Base-by-base conservation (phyloP, 176 grass and related monocot species). In the Oryza australiensis region DNA sequence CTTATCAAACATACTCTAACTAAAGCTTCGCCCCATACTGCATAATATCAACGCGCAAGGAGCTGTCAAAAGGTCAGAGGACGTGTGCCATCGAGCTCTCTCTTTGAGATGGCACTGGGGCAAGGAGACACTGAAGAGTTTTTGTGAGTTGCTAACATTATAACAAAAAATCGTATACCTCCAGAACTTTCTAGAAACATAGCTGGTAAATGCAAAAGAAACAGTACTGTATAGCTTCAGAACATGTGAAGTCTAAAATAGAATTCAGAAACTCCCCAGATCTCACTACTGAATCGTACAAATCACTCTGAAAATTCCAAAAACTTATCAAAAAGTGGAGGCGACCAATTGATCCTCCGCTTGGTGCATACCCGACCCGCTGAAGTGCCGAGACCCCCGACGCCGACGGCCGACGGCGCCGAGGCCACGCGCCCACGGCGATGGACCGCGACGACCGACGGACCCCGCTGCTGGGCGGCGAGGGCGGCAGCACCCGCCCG, bases 401-500 rank as follows among this genome's bases (percentile, higher is more conserved):
- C 72, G 12, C 4, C 14, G 28, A 28, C 72, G 12, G 59, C 55
- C n/a, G 55, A 24, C 55, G 51, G 46, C 16, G 46, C 51, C 5
- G 18, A 3, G 18, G 6, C 51, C 51, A 22, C 12, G 70, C 16
- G 20, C 5, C 16, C 66, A 63, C 65, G 65, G 40, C 68, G 18
- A 82, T 83, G 83, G 90, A 85, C 12, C 85, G 60, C 14, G 84
- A 88, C 43, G 91, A 91, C 16, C 65, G 70, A 41, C 87, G 32
- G 65, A 73, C 78, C 16, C 94, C 94, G 46, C 83, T 97, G 66
- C 88, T 97, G 16, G 83, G 34, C 2, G 30, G 57, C 40, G 71
- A 62, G 42, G 14, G 5, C 73, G 74, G 75, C 75, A 81, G 30
- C 11, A 2, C 41, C 14, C 74, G 69, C 15, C 1, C 37, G 42